These are phyloP conservation scores for Globisporangium cystogenes DNA, from an alignment of 352 stramenopile species.

Conservation along the genomic window DNA sequence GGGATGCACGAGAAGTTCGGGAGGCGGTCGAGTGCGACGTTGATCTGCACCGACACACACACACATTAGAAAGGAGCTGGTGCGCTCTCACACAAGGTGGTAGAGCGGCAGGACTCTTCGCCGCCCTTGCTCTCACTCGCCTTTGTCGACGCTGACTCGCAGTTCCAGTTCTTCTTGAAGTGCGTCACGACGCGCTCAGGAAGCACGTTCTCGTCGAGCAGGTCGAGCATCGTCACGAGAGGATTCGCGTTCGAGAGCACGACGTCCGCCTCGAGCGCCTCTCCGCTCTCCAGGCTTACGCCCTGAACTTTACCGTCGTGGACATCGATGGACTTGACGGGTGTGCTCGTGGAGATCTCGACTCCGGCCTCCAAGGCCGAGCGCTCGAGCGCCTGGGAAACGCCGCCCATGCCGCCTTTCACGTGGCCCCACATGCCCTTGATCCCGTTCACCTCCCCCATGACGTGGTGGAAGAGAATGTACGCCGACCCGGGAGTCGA, in stretches of 20 bases:
- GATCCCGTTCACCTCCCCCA: slow-evolving; percentile 86
- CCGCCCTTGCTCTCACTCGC: slow-evolving; percentile 12
- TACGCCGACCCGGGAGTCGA: slow-evolving; percentile 86
- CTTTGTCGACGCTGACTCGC: slow-evolving; percentile 76
- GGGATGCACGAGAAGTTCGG: slow-evolving; percentile 84
- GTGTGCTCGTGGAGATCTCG: slow-evolving; percentile 62
- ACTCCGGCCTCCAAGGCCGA: slow-evolving; percentile 60
- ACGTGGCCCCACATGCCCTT: slow-evolving; percentile 89
- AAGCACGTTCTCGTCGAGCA: slow-evolving; percentile 55
- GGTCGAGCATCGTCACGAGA: slow-evolving; percentile 74
- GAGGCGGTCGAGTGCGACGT: slow-evolving; percentile 76
- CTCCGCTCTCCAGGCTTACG: slow-evolving; percentile 57
- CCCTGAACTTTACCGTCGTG: slow-evolving; percentile 36
- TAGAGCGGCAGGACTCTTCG: background rate
- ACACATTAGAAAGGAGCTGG: background rate
- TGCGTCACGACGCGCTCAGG: slow-evolving; percentile 54
- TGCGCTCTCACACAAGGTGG: background rate
- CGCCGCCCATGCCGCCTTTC: slow-evolving; percentile 83
- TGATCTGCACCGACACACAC: slow-evolving; percentile 57
- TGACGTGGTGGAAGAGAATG: slow-evolving; percentile 90
- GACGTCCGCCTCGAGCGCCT: slow-evolving; percentile 38
- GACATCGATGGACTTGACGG: slow-evolving; percentile 62
- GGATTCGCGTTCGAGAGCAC: slow-evolving; percentile 85
- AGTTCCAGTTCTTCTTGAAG: slow-evolving; percentile 79
- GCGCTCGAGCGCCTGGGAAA: slow-evolving; percentile 62